Evolutionary conservation across 768 basidiomycete species (phyloP), one percentile per base, ranked within the genome.

Genomic region (Sporobolomyces roseus): DNA sequence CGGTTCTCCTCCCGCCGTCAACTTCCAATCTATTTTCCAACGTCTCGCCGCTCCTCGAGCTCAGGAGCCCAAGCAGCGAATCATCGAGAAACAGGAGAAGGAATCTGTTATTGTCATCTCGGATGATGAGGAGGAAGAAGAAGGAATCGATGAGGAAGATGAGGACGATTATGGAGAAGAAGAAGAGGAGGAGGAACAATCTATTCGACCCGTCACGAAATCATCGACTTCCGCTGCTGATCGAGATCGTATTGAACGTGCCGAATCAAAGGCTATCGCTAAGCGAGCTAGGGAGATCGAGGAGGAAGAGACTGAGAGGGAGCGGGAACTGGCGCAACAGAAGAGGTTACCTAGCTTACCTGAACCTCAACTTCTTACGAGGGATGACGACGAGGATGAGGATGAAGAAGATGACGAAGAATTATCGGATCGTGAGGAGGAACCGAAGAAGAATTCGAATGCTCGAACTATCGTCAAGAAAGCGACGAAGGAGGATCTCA

Each of bases 191-290:
- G 65, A 61, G 5, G 41, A 51, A 10, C 33, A 30, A 10, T 32
- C 43, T 21, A 69, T 69, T 46, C 62, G 68, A 36, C 50, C 68
- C 8, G 46, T 69, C 43, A 61, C n/a, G n/a, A n/a, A 69, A 51
- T 32, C 63, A 13, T 69, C 68, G 43, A 55, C 33, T 12, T 46
- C 68, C 2, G 55, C 65, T 5, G 51, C 43, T 7, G 61, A 56
- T 19, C 64, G 41, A 30, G 65, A 54, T 25, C 43, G 58, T 5
- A 17, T 27, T 25, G 58, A 60, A 27, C 56, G 56, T 14, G 58
- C 46, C 16, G 60, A 65, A 32, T 27, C 29, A 17, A 59, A 53
- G 36, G 13, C 30, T 36, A 61, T 51, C 5, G 58, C 63, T n/a
- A 45, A 58, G 30, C 43, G 36, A 25, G 70, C 65, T 2, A 53